These are phyloP conservation scores for Rhamnella rubrinervis DNA, from an alignment of 331 rosid genomes.

Conservation along the genomic window DNA sequence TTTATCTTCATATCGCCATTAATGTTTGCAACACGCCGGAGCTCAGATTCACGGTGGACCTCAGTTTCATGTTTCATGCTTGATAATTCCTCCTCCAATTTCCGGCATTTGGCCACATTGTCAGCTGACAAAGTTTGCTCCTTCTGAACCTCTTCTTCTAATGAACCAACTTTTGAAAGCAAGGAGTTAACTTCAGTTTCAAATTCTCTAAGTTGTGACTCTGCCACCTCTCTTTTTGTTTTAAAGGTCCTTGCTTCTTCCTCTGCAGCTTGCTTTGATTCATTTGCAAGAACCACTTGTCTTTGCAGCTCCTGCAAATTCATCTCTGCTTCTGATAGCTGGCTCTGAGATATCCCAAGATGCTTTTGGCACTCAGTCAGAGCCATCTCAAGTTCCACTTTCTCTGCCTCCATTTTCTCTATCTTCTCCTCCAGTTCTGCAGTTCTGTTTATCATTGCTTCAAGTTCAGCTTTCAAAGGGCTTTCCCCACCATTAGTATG, in stretches of 20 bases:
- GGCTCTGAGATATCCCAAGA: slow-evolving; percentile 51
- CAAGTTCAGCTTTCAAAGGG: slow-evolving; percentile 39
- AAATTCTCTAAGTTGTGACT: slow-evolving; percentile 43
- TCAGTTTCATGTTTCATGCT: slow-evolving; percentile 51
- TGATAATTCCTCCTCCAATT: slow-evolving; percentile 57
- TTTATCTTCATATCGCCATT: slow-evolving; percentile 47
- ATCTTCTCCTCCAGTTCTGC: slow-evolving; percentile 53
- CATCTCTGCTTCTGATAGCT: slow-evolving; percentile 43
- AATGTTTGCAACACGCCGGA: slow-evolving; percentile 23
- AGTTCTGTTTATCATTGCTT: slow-evolving; percentile 45
- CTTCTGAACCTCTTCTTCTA: slow-evolving; percentile 56
- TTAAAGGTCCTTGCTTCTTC: slow-evolving; percentile 51
- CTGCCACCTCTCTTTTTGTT: slow-evolving; percentile 45
- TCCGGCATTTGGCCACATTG: slow-evolving; percentile 39
- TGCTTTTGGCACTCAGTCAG: slow-evolving; percentile 45
- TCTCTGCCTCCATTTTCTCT: slow-evolving; percentile 48
- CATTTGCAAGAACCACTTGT: slow-evolving; percentile 51
- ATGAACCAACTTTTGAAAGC: slow-evolving; percentile 41
- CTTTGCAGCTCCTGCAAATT: slow-evolving; percentile 52
- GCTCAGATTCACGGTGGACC: slow-evolving; percentile 40
- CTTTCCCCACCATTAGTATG: slow-evolving; percentile 31
- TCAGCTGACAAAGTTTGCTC: slow-evolving; percentile 54
- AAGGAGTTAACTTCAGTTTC: slow-evolving; percentile 46
- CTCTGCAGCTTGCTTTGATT: slow-evolving; percentile 44
- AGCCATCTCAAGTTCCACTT: slow-evolving; percentile 46